These are phyloP conservation scores for Starmerella asiatica DNA, from an alignment of 805 yeast genomes.

Conservation along the genomic window DNA sequence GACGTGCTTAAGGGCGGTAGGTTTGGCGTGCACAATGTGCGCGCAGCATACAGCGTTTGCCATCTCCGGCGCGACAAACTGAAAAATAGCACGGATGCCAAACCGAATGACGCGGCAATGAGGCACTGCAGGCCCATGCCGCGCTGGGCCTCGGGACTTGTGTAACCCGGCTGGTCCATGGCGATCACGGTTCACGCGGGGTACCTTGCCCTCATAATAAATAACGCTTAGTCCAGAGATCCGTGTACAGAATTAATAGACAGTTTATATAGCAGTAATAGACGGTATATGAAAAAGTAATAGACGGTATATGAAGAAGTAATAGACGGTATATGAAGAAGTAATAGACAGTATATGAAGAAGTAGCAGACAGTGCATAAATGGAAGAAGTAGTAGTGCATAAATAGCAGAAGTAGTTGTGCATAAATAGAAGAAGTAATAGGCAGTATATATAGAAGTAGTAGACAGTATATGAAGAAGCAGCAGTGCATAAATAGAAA, in stretches of 20 bases:
- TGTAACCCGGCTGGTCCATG: constrained; percentile 15
- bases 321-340: neutral
- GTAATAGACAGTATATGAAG: neutral
- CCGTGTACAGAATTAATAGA: too few species aligned
- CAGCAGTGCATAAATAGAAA: too few species aligned
- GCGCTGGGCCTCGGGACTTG: constrained; percentile 27
- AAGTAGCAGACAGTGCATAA: too few species aligned
- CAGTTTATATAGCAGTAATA: too few species aligned
- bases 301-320: neutral
- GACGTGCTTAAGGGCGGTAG: constrained; percentile 44
- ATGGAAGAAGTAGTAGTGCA: too few species aligned
- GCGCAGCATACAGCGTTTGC: constrained; percentile 76
- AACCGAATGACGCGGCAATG: constrained; percentile 57
- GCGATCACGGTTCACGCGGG: too few species aligned
- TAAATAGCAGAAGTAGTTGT: too few species aligned
- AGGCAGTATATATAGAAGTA: neutral
- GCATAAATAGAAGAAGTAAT: neutral
- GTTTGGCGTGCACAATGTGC: constrained; percentile 41
- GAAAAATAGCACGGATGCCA: constrained; percentile 53
- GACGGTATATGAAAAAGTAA: too few species aligned
- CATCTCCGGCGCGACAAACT: constrained; percentile 57
- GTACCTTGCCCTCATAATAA: neutral
- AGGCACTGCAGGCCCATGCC: constrained; percentile 67
- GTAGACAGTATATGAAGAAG: neutral
- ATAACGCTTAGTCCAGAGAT: too few species aligned